Evolutionary conservation across 345 rosid genomes (phyloP).

Genomic region (Combretum micranthum): DNA sequence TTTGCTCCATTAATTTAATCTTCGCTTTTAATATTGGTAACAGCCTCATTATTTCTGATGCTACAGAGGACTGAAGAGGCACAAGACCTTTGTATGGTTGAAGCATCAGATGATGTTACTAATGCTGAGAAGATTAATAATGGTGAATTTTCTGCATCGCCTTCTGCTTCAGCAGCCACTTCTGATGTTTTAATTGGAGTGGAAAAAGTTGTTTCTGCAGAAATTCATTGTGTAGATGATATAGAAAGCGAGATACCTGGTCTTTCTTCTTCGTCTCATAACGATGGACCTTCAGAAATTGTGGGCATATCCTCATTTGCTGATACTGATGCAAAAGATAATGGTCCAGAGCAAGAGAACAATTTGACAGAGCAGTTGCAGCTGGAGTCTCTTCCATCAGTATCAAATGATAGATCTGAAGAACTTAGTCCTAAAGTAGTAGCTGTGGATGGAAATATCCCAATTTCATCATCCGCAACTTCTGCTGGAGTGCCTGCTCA

Average conservation of each 20-base stretch:
- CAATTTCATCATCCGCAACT: constrained; percentile 54
- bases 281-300: constrained; percentile 47
- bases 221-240: constrained; percentile 32
- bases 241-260: constrained; percentile 78
- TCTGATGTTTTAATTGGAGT: constrained; percentile 35
- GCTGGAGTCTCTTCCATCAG: constrained; percentile 45
- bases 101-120: constrained; percentile 18
- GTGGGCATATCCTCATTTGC: constrained; percentile 46
- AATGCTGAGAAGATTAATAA: constrained; percentile 26
- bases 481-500: constrained; percentile 41
- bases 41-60: not conserved
- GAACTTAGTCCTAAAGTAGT: constrained; percentile 72
- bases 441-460: constrained; percentile 33
- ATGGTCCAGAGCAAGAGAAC: constrained; percentile 50
- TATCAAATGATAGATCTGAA: constrained; percentile 74
- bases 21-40: too few relatives aligned
- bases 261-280: constrained; percentile 52
- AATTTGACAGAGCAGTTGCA: constrained; percentile 41
- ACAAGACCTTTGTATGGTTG: constrained; percentile 34
- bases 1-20: too few relatives aligned
- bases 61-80: constrained; percentile 33
- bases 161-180: constrained; percentile 37
- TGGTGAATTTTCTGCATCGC: constrained; percentile 36
- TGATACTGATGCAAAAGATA: constrained; percentile 52
- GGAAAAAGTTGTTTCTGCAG: constrained; percentile 34